These are phyloP conservation scores for Sarcodon aspratus DNA, from an alignment of 768 basidiomycete genomes.

Conservation along the genomic window DNA sequence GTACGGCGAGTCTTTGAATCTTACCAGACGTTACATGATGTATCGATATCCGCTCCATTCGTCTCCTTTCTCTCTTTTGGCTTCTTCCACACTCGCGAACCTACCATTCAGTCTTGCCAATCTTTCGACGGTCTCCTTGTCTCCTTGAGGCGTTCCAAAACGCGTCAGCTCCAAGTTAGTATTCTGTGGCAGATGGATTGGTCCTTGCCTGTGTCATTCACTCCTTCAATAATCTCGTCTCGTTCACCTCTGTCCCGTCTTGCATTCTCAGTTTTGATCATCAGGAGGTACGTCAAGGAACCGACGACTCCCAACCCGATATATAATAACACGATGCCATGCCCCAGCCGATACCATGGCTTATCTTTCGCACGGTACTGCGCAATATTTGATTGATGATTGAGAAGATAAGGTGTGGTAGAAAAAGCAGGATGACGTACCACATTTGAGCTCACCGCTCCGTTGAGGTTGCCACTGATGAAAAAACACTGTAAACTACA, in stretches of 20 bases:
- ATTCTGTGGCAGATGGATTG: constrained; percentile 11
- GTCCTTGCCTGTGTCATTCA: constrained; percentile 30
- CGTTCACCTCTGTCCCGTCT: constrained; percentile 55
- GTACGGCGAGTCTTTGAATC: no score
- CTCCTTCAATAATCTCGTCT: constrained; percentile 49
- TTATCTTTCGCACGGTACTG: constrained; percentile 55
- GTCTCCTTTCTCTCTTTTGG: constrained; percentile 53
- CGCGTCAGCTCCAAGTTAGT: background rate
- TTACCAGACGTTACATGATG: constrained; percentile 24
- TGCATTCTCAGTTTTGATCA: constrained; percentile 47
- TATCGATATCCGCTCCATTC: constrained; percentile 73
- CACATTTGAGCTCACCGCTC: constrained; percentile 55
- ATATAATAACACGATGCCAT: constrained; percentile 59
- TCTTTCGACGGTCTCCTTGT: constrained; percentile 1
- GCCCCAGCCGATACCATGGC: constrained; percentile 63
- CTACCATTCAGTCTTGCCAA: constrained; percentile 29
- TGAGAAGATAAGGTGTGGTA: background rate
- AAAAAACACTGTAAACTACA: background rate
- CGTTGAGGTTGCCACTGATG: constrained; percentile 50
- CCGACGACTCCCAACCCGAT: constrained; percentile 53
- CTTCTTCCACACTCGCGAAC: constrained; percentile 42
- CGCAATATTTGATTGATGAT: background rate
- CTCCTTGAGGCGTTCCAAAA: background rate
- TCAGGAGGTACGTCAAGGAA: constrained; percentile 33
- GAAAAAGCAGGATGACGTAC: constrained; percentile 26